Conservation (phyloP, 306 rosid genomes). For the Cotoneaster glaucophyllus region DNA sequence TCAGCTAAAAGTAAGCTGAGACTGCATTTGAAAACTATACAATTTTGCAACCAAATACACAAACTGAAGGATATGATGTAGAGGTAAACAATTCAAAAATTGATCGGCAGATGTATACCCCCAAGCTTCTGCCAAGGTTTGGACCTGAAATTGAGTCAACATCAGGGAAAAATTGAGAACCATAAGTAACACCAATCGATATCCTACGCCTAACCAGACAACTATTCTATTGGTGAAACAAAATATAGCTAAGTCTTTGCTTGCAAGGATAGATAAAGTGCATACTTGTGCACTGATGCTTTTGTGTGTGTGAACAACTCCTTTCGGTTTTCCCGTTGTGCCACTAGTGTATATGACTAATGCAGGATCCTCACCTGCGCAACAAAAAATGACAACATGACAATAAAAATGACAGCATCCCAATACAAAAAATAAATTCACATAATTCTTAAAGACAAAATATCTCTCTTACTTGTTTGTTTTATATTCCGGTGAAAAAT, state of each 20-base stretch:
- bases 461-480: conserved; percentile 42
- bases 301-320: conserved; percentile 90
- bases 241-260: background rate
- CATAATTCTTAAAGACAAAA: conserved; percentile 10
- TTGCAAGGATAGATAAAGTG: conserved; percentile 6
- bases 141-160: conserved; percentile 62
- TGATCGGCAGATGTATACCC: conserved; percentile 72
- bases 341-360: conserved; percentile 87
- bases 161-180: conserved; percentile 3
- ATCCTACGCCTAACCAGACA: background rate
- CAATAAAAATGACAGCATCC: conserved; percentile 8
- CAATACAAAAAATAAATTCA: background rate
- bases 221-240: background rate
- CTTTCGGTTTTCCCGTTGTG: conserved; percentile 97
- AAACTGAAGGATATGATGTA: conserved; percentile 81
- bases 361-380: conserved; percentile 83
- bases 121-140: conserved; percentile 80
- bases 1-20: background rate
- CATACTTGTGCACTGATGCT: conserved; percentile 80
- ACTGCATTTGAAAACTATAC: background rate
- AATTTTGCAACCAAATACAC: background rate
- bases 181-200: background rate
- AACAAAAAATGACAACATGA: conserved; percentile 21
- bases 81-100: conserved; percentile 80
- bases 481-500: conserved; percentile 30